Evolutionary conservation across 1,284 basidiomycete genomes (phyloP).

Genomic region (Ustilago shanxiensis): DNA sequence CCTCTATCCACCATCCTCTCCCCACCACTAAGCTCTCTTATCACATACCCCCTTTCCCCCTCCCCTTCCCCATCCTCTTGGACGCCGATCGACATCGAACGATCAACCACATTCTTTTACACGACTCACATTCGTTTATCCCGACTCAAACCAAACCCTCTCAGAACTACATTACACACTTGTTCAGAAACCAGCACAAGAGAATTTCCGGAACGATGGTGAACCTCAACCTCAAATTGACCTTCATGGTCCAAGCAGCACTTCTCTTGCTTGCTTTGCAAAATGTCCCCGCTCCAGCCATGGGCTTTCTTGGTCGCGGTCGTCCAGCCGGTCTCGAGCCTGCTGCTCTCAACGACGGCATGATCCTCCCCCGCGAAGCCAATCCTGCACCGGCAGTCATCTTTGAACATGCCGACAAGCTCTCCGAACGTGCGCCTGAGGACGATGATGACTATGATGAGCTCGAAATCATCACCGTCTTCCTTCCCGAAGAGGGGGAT

Average conservation of each 20-base stretch:
- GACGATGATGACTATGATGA: constrained; percentile 43
- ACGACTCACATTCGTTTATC: constrained; percentile 21
- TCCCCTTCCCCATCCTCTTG: background rate
- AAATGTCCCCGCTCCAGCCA: constrained; percentile 23
- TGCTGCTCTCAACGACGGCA: constrained; percentile 2
- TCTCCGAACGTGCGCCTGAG: constrained; percentile 8
- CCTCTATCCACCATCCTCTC: constrained; percentile 14
- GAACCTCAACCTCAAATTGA: constrained; percentile 26
- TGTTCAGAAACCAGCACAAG: background rate
- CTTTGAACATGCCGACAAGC: constrained; percentile 27
- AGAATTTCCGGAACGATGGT: constrained; percentile 21
- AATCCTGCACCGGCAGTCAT: constrained; percentile 8
- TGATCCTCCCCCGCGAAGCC: constrained; percentile 3
- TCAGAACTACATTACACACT: background rate
- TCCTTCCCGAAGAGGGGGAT: constrained; percentile 27
- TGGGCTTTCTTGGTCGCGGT: constrained; percentile 23
- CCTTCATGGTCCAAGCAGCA: constrained; percentile 37
- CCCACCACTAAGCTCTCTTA: background rate
- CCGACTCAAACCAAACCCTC: background rate
- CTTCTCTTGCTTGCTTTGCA: constrained; percentile 35
- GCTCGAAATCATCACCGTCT: constrained; percentile 51
- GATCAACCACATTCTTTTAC: constrained; percentile 20
- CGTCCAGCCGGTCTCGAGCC: background rate
- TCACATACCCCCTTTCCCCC: background rate
- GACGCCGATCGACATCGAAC: background rate